Evolutionary conservation across 2,329 filamentous ascomycete genomes (phyloP).

Genomic region (Diaporthe citri): DNA sequence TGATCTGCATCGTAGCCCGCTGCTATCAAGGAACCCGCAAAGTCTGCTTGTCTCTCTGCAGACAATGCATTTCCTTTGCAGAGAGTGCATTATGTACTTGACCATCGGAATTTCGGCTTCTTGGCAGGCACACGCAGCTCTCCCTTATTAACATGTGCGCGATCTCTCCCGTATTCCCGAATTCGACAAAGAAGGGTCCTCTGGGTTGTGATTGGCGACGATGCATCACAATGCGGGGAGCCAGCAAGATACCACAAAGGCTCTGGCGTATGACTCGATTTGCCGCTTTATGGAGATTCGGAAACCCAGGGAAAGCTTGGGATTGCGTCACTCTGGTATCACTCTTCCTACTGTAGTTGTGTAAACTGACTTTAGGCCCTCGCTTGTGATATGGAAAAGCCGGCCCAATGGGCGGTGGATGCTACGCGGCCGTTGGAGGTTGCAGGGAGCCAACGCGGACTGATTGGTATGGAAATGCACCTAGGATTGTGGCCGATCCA

Average conservation of each 20-base stretch:
- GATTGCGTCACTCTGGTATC: constrained; percentile 26
- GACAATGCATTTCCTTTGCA: no score
- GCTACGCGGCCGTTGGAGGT: constrained; percentile 5
- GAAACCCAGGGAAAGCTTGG: neutral
- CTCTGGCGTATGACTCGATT: constrained; percentile 25
- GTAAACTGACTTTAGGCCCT: constrained; percentile 16
- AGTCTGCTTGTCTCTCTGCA: neutral
- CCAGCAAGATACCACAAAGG: neutral
- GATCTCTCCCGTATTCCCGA: neutral
- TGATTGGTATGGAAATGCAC: neutral
- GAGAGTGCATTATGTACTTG: neutral
- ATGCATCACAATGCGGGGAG: constrained; percentile 5
- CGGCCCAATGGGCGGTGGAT: constrained; percentile 7
- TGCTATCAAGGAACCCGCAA: neutral
- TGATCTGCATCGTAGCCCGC: constrained; percentile 5
- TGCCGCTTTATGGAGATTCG: constrained; percentile 4
- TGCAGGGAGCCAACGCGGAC: neutral
- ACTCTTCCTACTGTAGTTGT: neutral
- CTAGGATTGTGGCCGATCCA: constrained; percentile 5
- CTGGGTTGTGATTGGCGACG: neutral
- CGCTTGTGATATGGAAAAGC: constrained; percentile 19
- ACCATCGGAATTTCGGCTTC: neutral
- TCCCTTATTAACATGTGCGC: neutral
- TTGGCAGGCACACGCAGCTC: constrained; percentile 5
- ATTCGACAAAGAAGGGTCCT: neutral